Percentiles rank a stretch among this genome's conserved stretches.
Conservation (phyloP, 2,329 filamentous ascomycete species). For the Alternaria triticina region DNA sequence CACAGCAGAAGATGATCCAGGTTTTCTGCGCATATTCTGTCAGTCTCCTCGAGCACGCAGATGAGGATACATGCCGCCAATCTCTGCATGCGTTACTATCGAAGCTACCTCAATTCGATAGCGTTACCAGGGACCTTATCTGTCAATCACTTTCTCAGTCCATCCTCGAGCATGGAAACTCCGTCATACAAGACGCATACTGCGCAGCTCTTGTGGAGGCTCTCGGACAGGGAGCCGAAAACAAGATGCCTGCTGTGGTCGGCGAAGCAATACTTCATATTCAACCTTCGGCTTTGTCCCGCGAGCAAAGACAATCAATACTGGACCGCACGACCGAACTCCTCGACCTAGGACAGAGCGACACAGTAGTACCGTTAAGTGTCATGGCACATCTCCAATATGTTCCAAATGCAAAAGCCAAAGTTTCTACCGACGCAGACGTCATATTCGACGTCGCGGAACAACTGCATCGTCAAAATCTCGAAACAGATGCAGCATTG, state of each 20-base stretch:
- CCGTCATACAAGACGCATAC: constrained; percentile 27
- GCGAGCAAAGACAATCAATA: constrained; percentile 41
- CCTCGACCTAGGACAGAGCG: constrained; percentile 11
- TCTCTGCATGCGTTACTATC: constrained; percentile 27
- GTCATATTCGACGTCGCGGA: constrained; percentile 38
- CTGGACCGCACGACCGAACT: constrained; percentile 36
- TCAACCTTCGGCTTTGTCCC: constrained; percentile 31
- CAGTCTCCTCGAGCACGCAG: constrained; percentile 30
- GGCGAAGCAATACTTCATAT: constrained; percentile 30
- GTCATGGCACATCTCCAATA: constrained; percentile 43
- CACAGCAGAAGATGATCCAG: constrained; percentile 26
- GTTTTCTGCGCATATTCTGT: constrained; percentile 37
- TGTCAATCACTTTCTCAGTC: constrained; percentile 27
- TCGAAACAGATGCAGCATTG: constrained; percentile 19
- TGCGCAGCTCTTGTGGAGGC: constrained; percentile 24
- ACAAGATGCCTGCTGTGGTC: constrained; percentile 12
- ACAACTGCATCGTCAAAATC: constrained; percentile 23
- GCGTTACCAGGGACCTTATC: constrained; percentile 8
- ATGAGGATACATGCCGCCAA: constrained; percentile 18
- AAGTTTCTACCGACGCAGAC: constrained; percentile 34
- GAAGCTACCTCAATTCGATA: constrained; percentile 20
- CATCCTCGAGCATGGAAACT: constrained; percentile 27
- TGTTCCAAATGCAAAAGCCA: constrained; percentile 45
- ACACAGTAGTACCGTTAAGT: constrained; percentile 23
- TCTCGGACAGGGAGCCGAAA: constrained; percentile 12